Conservation (phyloP, 352 stramenopile species). For the Elongisporangium senticosum region DNA sequence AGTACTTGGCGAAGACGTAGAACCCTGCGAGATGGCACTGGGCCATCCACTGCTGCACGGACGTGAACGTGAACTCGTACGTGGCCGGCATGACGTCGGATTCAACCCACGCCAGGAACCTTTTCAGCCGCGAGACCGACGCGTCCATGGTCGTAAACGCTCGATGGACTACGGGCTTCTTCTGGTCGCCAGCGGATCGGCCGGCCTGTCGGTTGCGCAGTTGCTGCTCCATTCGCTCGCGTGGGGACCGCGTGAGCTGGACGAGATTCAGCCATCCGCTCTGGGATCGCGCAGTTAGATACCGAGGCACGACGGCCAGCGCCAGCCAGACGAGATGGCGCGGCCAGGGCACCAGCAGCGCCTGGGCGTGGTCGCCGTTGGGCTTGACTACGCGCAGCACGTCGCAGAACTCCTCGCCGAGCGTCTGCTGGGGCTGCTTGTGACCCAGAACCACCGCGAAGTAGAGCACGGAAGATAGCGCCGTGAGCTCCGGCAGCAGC, state of each 20-base stretch:
- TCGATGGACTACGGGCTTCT: conserved; percentile 8
- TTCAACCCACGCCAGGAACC: conserved; percentile 28
- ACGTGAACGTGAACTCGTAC: conserved; percentile 51
- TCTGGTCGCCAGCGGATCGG: conserved; percentile 1
- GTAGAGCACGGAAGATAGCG: conserved; percentile 63
- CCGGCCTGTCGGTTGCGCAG: conserved; percentile 39
- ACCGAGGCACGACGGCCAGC: conserved; percentile 45
- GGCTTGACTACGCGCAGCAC: conserved; percentile 55
- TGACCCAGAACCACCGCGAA: conserved; percentile 47
- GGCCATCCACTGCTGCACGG: conserved; percentile 39
- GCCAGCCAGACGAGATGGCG: conserved; percentile 58
- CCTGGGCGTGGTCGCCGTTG: neutral
- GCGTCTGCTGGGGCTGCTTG: conserved; percentile 63
- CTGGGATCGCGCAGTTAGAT: conserved; percentile 57
- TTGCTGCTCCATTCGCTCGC: conserved; percentile 78
- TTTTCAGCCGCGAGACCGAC: conserved; percentile 39
- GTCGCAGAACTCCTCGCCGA: conserved; percentile 87
- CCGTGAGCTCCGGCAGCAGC: conserved; percentile 64
- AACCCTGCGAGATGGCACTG: conserved; percentile 68
- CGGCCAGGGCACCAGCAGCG: conserved; percentile 19
- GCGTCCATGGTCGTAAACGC: conserved; percentile 36
- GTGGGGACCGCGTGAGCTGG: conserved; percentile 55
- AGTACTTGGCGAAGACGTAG: conserved; percentile 70
- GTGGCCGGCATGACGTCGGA: conserved; percentile 39
- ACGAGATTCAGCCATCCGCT: conserved; percentile 65